Evolutionary conservation across 2,329 filamentous ascomycete species (phyloP), one percentile per base, ranked within the genome.

Genomic region (Penicillium sp.): DNA sequence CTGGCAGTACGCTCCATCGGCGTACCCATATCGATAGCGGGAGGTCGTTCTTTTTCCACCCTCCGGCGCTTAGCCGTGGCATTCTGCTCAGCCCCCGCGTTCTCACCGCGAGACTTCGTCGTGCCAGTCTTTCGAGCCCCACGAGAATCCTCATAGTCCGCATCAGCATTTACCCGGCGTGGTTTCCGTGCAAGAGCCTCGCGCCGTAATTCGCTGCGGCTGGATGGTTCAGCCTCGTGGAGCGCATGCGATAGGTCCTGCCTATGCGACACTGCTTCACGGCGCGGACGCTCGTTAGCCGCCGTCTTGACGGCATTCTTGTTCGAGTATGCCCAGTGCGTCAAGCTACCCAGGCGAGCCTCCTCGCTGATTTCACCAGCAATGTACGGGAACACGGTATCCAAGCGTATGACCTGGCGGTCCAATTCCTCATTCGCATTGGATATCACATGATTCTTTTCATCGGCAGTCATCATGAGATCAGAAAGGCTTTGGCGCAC

Each of bases 381-480:
- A 56, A 98, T 85, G 75, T 93, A 88, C 21, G 91, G 89, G 82
- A 90, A 96, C 31, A 96, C 88, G 65, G 90, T 88, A 71, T 96
- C 90, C 70, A 97, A 86, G 52, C 96, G 90, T 58, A 84, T 80
- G 35, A 97, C 82, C 70, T 97, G 92, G 70, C 90, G 90, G 63
- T 91, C 86, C 13, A 98, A 85, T 46, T 93, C 91, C 65, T 96
- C 90, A 68, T 93, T 95, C 53, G 95, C 93, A 16, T 93, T 96
- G 37, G 90, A 89, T 55, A 98, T 89, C 65, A 99, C 95, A 66
- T 97, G 93, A 65, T 97, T 96, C 78, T 99, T 99, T 77, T 99
- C 95, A 70, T 99, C 95, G 37, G 98, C 84, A 1, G 93, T 93
- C 48, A 91, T 86, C 45, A 98, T 86, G 81, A 98, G 90, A 66